These are phyloP conservation scores for Eucalyptus marginata DNA, from an alignment of 345 rosid genomes.

Conservation along the genomic window DNA sequence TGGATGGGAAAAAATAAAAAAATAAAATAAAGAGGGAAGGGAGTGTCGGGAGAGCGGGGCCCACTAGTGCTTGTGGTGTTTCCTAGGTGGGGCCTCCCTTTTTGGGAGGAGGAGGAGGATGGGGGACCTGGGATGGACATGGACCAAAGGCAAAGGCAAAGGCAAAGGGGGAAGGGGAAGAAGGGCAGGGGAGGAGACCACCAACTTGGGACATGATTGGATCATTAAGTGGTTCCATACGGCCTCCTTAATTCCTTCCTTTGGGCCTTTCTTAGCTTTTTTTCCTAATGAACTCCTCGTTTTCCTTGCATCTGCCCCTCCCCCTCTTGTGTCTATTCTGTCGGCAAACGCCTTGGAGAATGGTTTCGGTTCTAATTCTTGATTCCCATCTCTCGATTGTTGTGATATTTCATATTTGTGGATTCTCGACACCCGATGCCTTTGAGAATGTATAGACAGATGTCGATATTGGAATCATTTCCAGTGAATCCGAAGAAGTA, in stretches of 20 bases:
- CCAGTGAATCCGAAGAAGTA: neutral
- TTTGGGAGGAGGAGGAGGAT: neutral
- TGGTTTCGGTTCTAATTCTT: too few relatives aligned
- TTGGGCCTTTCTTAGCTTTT: neutral
- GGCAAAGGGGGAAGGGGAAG: neutral
- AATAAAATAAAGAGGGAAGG: rapidly evolving
- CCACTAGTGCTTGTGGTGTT: neutral
- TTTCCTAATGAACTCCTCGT: neutral
- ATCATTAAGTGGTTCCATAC: neutral
- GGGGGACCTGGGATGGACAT: neutral
- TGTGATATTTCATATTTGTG: too few relatives aligned
- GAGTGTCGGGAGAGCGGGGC: neutral
- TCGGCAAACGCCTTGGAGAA: neutral
- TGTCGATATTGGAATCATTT: neutral
- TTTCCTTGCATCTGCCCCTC: neutral
- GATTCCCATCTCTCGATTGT: too few relatives aligned
- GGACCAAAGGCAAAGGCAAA: neutral
- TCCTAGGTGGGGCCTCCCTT: neutral
- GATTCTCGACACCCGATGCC: neutral
- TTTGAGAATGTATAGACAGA: neutral
- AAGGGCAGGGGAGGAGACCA: neutral
- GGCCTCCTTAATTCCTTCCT: neutral
- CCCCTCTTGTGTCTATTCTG: neutral
- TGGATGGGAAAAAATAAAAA: neutral
- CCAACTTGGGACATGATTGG: neutral